Base-by-base conservation (phyloP, 371 early-diverging fungal species). In the Apophysomyces elegans region DNA sequence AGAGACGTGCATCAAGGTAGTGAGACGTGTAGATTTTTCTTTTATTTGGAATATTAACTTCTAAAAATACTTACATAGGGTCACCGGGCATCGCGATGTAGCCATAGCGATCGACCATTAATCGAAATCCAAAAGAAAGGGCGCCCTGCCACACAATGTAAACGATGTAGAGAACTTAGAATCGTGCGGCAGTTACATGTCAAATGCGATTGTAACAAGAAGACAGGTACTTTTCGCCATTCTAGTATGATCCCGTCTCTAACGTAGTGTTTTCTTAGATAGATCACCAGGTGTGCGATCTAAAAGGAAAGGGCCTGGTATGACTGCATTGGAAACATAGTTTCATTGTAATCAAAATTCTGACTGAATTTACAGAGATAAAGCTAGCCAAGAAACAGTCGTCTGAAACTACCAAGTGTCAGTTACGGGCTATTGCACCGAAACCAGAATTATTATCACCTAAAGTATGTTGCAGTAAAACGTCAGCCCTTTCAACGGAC, bases 91-190 rank as follows among this genome's bases (percentile, higher is more conserved):
- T 81, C 87, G 12, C 77, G 75, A 47, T 89, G 90, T 63, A 73
- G 73, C 43, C 90, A 89, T 65, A 64, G 60, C 3, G 85, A 90
- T 62, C 88, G 94, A 37, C 82, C 81, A 46, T 75, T 92, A 38
- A 70, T 87, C 37, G 84, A 84, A 63, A 88, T 93, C 47, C 84
- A 89, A 63, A 86, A 84, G 72, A 92, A 91, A 74, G 94, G 94
- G 50, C 84, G 94, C 16, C 94, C 94, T 14, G 79, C 87, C 16
- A 90, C 91, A n/a, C 94, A 93, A 69, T 93, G 94, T 68, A 70
- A 74, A 39, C 84, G 84, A 59, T 93, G 94, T 71, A 82, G 88
- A 68, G 88, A 91, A 64, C 79, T 91, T 50, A 82, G 94, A 50
- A 80, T 85, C 58, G 83, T 87, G 5, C 79, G 89, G 56, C 91